A percentile compares a stretch with the other conserved stretches of the same genome.
These are phyloP conservation scores for Chloris gayana DNA, from an alignment of 176 grass and related monocot species.

Conservation along the genomic window DNA sequence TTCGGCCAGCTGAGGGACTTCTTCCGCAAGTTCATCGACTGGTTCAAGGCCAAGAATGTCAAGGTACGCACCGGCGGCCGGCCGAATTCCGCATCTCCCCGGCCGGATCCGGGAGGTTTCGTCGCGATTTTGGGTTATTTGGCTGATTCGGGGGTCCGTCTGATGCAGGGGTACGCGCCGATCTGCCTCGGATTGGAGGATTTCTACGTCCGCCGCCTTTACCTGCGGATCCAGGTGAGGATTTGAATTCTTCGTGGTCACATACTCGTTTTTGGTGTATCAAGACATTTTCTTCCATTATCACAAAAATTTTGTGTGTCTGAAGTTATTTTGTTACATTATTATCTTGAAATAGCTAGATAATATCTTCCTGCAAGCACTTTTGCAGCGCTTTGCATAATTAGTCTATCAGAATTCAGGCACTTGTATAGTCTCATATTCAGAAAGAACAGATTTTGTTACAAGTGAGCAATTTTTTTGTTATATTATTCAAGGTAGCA, in stretches of 20 bases:
- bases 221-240: constrained; percentile 68
- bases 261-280: not conserved
- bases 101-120: not conserved
- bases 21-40: constrained; percentile 66
- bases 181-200: constrained; percentile 84
- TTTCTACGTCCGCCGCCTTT: constrained; percentile 83
- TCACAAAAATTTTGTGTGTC: no score
- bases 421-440: not conserved
- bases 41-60: constrained; percentile 64
- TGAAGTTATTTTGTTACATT: constrained; percentile 2
- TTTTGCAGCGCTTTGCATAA: not conserved
- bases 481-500: not conserved
- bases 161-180: constrained; percentile 68
- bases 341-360: not conserved
- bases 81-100: not conserved
- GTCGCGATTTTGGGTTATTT: constrained; percentile 1
- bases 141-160: constrained; percentile 9
- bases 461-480: not conserved
- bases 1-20: constrained; percentile 81
- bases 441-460: not conserved
- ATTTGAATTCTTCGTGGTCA: not conserved
- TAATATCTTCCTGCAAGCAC: not conserved
- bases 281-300: no score
- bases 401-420: not conserved
- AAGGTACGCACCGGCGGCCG: constrained; percentile 37